Evolutionary conservation across 768 basidiomycete species (phyloP).

Genomic region (Lactifluus volemus): DNA sequence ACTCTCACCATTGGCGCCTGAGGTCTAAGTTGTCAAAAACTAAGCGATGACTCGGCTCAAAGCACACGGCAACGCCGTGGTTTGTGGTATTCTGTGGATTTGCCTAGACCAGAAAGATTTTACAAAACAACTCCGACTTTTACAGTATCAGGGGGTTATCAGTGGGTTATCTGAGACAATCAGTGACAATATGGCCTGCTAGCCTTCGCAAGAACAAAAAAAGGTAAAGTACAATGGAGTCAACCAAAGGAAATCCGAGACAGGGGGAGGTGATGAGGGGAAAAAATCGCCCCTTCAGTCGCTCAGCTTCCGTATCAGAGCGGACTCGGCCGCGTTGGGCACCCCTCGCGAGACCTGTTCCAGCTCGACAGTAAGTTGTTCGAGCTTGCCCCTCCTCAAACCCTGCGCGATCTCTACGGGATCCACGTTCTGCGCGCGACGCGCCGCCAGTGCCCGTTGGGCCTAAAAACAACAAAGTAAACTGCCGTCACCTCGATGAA

Average conservation of each 20-base stretch:
- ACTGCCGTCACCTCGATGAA: not conserved
- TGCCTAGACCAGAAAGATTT: too few species aligned
- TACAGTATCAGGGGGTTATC: too few species aligned
- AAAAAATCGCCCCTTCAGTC: not conserved
- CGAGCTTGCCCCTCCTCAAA: slow-evolving; percentile 35
- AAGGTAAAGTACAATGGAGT: not conserved
- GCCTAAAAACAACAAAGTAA: slow-evolving; percentile 4
- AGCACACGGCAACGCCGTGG: too few species aligned
- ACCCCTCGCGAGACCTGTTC: not conserved
- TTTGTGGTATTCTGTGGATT: too few species aligned
- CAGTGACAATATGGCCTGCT: not conserved
- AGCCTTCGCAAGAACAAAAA: not conserved
- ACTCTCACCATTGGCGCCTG: too few species aligned
- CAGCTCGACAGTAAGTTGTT: slow-evolving; percentile 30
- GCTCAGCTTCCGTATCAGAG: not conserved
- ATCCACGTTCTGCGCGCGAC: slow-evolving; percentile 26
- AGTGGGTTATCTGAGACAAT: not conserved
- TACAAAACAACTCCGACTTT: too few species aligned
- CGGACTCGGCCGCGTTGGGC: not conserved
- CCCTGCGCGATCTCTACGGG: slow-evolving; percentile 29
- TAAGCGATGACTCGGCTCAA: too few species aligned
- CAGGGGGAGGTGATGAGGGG: too few species aligned
- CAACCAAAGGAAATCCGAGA: not conserved
- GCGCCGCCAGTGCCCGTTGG: slow-evolving; percentile 20
- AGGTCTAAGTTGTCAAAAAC: too few species aligned